Percentiles rank a stretch among this genome's conserved stretches.
phyloP scores from a whole-genome alignment of 768 basidiomycete genomes.

The Leccinellum albellum region DNA sequence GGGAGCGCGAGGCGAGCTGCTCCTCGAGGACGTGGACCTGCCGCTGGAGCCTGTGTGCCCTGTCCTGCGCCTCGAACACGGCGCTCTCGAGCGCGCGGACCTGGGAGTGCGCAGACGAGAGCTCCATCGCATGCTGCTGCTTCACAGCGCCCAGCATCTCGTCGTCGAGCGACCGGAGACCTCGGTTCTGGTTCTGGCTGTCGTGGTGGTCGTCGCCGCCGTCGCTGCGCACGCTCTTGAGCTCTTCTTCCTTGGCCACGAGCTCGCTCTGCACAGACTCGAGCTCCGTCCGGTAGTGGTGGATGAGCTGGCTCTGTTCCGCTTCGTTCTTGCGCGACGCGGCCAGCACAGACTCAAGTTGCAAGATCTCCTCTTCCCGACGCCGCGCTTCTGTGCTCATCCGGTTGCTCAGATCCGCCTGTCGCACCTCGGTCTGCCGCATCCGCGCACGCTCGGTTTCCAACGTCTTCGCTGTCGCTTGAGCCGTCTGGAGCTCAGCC shows the following conservation, averaged over 20 bases:
- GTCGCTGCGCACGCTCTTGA: conserved; percentile 50
- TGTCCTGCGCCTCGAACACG: conserved; percentile 70
- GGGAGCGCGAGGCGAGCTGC: conserved; percentile 49
- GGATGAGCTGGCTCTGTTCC: conserved; percentile 62
- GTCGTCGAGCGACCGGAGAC: conserved; percentile 58
- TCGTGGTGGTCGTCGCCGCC: conserved; percentile 30
- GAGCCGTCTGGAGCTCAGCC: conserved; percentile 53
- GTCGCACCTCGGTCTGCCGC: conserved; percentile 52
- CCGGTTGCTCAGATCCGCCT: conserved; percentile 56
- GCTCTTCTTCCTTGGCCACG: conserved; percentile 59
- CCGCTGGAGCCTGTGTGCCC: conserved; percentile 62
- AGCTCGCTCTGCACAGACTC: conserved; percentile 67
- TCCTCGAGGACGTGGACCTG: conserved; percentile 64
- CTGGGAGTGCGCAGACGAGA: conserved; percentile 75
- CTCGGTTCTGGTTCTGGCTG: not conserved
- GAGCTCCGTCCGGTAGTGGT: conserved; percentile 63
- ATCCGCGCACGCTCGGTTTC: conserved; percentile 63
- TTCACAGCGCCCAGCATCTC: conserved; percentile 67
- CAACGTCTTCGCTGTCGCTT: conserved; percentile 51
- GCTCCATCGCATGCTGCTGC: conserved; percentile 76
- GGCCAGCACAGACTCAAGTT: conserved; percentile 50
- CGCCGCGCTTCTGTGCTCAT: conserved; percentile 42
- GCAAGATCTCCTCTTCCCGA: conserved; percentile 52
- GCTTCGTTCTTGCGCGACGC: conserved; percentile 45
- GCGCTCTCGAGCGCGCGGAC: conserved; percentile 73